Evolutionary conservation across 192 early-diverging fungal genomes (phyloP), one percentile per base, ranked within the genome.

Genomic region (Coemansia sp.): DNA sequence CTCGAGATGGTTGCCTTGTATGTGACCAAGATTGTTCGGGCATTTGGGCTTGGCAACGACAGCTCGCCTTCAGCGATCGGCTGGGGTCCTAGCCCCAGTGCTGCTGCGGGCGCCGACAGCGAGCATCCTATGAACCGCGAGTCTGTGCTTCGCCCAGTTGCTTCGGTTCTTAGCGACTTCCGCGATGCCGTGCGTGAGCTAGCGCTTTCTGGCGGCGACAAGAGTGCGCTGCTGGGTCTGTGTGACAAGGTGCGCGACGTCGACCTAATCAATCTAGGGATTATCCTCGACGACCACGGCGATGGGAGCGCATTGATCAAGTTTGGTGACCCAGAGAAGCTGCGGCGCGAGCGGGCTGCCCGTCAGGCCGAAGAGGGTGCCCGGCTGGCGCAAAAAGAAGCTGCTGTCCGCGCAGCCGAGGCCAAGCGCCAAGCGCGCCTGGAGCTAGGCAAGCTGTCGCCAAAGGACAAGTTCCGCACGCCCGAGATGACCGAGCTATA

Each of bases 281-380:
- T 98, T 11, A 83, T 88, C 1, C 81, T 98, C 57, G 97, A 96
- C 65, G 97, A 98, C 77, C 91, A 92, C 58, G 97, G 95, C 56
- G 93, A 93, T 70, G 94, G 95, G 26, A 88, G 84, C 56, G 95
- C 97, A 1, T 81, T 97, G 62, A 88, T 96, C 71, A 98, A 96
- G 75, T 78, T 97, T 58, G 88, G 91, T 11, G 88, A 91, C 60
- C 85, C 86, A 10, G 84, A 87, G 44, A 87, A 87, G 74, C 53
- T 87, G 26, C 83, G 81, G 9, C 82, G 84, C 69, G 82, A 79
- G 29, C 86, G 87, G 29, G 89, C 90, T 48, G 80, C 72, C 32
- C 90, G 80, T 46, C 82, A 93, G 77, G 56, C 84, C 4, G 78
- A 83, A 29, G 71, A 86, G 18, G 87, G 84, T 9, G 87, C 83